These are phyloP conservation scores for Tricharina praecox DNA, from an alignment of 495 filamentous ascomycete genomes.

Conservation along the genomic window DNA sequence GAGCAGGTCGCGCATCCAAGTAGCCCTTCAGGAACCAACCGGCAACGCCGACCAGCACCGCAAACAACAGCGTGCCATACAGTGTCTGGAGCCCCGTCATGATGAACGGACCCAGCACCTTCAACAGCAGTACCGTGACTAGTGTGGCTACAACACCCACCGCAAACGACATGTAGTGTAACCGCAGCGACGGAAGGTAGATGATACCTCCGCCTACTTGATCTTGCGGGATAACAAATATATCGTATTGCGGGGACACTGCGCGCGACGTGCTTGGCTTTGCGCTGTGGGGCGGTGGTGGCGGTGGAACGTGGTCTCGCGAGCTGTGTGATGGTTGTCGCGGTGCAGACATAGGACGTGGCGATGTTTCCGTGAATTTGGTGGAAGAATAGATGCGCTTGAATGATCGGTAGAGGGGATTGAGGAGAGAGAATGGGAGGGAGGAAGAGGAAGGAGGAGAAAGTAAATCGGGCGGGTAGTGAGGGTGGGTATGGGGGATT, in stretches of 20 bases:
- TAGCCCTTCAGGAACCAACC: slow-evolving; percentile 10
- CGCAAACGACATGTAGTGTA: slow-evolving; percentile 76
- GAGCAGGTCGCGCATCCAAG: not conserved
- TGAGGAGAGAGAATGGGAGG: too few relatives aligned
- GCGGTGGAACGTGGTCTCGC: slow-evolving; percentile 16
- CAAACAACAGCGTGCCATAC: slow-evolving; percentile 1
- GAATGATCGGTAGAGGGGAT: too few relatives aligned
- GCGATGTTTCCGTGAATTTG: too few relatives aligned
- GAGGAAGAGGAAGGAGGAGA: too few relatives aligned
- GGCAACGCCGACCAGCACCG: slow-evolving; percentile 8
- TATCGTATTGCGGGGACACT: slow-evolving; percentile 60
- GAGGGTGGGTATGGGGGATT: too few relatives aligned
- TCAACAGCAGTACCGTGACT: slow-evolving; percentile 45
- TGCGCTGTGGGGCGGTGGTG: slow-evolving; percentile 15
- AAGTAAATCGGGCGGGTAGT: too few relatives aligned
- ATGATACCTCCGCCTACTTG: slow-evolving; percentile 79
- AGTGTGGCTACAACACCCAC: slow-evolving; percentile 66
- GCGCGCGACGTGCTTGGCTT: slow-evolving; percentile 14
- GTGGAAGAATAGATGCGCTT: too few relatives aligned
- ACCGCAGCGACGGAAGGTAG: slow-evolving; percentile 75
- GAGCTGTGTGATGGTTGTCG: too few relatives aligned
- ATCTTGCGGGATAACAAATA: slow-evolving; percentile 93
- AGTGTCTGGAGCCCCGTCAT: not conserved
- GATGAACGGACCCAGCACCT: slow-evolving; percentile 44
- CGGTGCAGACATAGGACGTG: not conserved